Conservation (phyloP, 106 monocot genomes). For the Dendrobium huoshanense region DNA sequence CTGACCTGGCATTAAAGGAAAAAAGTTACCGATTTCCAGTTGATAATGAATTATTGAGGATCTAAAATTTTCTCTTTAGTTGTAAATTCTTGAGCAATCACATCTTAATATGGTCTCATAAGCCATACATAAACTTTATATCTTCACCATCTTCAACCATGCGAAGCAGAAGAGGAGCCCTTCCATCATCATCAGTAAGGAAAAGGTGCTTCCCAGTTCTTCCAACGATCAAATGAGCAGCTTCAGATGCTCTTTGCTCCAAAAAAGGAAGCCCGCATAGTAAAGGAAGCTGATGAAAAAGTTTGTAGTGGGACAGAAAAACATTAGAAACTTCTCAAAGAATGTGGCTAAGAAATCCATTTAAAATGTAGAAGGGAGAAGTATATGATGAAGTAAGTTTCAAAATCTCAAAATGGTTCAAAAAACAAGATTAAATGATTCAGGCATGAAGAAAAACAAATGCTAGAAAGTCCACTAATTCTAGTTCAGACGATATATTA, state of each 20-base stretch:
- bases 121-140: constrained; percentile 49
- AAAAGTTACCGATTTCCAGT: not conserved
- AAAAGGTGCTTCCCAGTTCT: constrained; percentile 75
- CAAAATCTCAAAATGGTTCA: too few species aligned
- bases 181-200: constrained; percentile 74
- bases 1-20: constrained; percentile 32
- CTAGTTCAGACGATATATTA: too few species aligned
- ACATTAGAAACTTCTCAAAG: not conserved
- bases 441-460: too few species aligned
- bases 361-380: not conserved
- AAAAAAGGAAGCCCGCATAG: constrained; percentile 62
- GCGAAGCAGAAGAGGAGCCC: constrained; percentile 52
- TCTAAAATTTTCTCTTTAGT: not conserved
- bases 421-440: too few species aligned
- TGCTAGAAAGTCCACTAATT: too few species aligned
- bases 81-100: not conserved
- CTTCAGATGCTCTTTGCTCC: constrained; percentile 49
- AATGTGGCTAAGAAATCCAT: not conserved
- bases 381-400: too few species aligned
- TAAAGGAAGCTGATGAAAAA: constrained; percentile 45
- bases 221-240: constrained; percentile 74
- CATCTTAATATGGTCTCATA: too few species aligned
- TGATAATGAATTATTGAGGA: not conserved
- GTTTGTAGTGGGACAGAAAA: not conserved
- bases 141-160: constrained; percentile 67